Evolutionary conservation across 2,329 filamentous ascomycete species (phyloP).

Genomic region (Kalmusia sp.): DNA sequence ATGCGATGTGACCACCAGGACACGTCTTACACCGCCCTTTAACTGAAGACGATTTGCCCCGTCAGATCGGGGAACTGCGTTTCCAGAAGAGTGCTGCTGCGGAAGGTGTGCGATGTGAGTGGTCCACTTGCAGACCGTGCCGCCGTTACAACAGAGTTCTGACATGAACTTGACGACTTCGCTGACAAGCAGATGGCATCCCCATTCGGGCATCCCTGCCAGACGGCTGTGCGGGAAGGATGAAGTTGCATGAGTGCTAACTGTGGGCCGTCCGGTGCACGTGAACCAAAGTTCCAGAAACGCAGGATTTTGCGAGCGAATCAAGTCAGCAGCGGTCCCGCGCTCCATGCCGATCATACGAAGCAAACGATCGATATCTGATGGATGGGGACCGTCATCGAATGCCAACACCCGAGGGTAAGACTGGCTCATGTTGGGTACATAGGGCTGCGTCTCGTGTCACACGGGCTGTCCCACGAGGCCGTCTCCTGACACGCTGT

Average conservation of each 20-base stretch:
- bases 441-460: constrained; percentile 30
- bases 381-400: background rate
- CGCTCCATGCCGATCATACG: background rate
- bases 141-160: constrained; percentile 37
- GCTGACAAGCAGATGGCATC: constrained; percentile 29
- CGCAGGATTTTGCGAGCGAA: constrained; percentile 8
- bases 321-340: background rate
- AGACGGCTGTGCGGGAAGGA: constrained; percentile 43
- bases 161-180: constrained; percentile 24
- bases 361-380: background rate
- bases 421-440: constrained; percentile 1
- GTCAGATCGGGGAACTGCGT: constrained; percentile 4
- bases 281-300: constrained; percentile 23
- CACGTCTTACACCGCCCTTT: constrained; percentile 2
- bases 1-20: background rate
- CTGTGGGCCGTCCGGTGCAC: constrained; percentile 17
- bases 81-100: background rate
- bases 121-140: constrained; percentile 20
- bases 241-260: constrained; percentile 12
- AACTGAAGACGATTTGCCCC: background rate
- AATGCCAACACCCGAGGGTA: background rate
- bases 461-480: constrained; percentile 15
- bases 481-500: constrained; percentile 3
- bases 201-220: constrained; percentile 21
- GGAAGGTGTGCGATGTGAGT: constrained; percentile 7